phyloP scores from a whole-genome alignment of 179 eudicot genomes.

The Vitellaria paradoxa region DNA sequence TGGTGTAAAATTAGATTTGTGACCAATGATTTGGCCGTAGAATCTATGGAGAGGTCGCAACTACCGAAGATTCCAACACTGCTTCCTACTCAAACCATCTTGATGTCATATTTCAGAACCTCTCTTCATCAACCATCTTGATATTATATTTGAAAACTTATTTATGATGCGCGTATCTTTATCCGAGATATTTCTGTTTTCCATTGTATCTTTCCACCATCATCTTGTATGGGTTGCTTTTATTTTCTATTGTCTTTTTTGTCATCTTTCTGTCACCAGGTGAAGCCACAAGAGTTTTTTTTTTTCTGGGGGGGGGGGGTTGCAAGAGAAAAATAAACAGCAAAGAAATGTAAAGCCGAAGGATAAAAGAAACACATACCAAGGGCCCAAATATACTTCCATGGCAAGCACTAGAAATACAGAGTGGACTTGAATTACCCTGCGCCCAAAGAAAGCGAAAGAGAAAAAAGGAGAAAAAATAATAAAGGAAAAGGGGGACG shows the following conservation, averaged over 20 bases:
- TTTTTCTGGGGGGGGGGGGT: not conserved
- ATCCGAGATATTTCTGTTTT: not conserved
- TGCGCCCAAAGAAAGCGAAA: constrained; percentile 28
- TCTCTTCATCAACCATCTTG: too few species aligned
- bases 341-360: not conserved
- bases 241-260: not conserved
- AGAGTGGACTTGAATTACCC: constrained; percentile 28
- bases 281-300: not conserved
- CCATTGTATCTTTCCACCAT: not conserved
- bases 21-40: too few species aligned
- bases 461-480: not conserved
- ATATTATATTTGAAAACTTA: too few species aligned
- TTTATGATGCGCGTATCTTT: too few species aligned
- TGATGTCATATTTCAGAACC: too few species aligned
- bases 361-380: constrained; percentile 36
- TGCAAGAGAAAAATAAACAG: not conserved
- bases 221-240: not conserved
- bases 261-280: not conserved
- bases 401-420: constrained; percentile 17
- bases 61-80: too few species aligned
- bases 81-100: too few species aligned
- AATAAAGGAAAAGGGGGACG: not conserved
- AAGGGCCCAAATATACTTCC: constrained; percentile 23
- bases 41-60: too few species aligned
- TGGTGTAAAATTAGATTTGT: too few species aligned